Evolutionary conservation across 1,139 yeast species (phyloP).

Genomic region (Yamadazyma mexicana): DNA sequence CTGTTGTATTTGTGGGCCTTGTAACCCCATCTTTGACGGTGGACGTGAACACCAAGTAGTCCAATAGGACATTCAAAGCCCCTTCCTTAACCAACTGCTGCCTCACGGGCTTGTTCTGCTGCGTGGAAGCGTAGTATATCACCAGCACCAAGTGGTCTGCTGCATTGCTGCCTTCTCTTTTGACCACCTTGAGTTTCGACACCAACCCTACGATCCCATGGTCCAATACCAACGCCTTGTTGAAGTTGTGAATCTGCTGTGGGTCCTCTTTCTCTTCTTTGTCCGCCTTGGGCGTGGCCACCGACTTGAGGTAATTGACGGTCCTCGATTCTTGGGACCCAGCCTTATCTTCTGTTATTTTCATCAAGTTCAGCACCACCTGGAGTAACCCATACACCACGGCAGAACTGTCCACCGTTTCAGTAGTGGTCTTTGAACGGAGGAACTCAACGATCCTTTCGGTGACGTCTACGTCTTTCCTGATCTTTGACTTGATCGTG

Average conservation of each 20-base stretch:
- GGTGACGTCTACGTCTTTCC: constrained; percentile 33
- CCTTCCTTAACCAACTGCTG: constrained; percentile 50
- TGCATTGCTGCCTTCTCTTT: constrained; percentile 8
- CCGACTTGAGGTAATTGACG: constrained; percentile 32
- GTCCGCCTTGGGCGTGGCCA: constrained; percentile 28
- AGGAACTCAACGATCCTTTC: constrained; percentile 19
- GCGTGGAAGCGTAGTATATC: constrained; percentile 26
- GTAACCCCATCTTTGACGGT: constrained; percentile 21
- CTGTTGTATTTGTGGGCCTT: constrained; percentile 18
- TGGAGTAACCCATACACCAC: constrained; percentile 38
- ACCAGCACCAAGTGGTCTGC: constrained; percentile 22
- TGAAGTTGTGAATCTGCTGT: constrained; percentile 30
- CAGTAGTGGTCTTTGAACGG: constrained; percentile 8
- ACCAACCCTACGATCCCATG: constrained; percentile 27
- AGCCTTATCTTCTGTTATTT: constrained; percentile 18
- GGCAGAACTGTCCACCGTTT: constrained; percentile 12
- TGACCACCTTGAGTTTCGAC: constrained; percentile 24
- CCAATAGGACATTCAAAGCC: constrained; percentile 36
- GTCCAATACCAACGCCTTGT: constrained; percentile 25
- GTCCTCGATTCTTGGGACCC: constrained; percentile 19
- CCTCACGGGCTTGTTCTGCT: constrained; percentile 26
- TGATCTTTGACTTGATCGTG: constrained; percentile 27
- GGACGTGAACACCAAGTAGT: constrained; percentile 37
- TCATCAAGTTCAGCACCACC: constrained; percentile 38
- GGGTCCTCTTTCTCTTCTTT: constrained; percentile 22